Evolutionary conservation across 345 rosid genomes (phyloP).

Genomic region (Sapria himalayana): DNA sequence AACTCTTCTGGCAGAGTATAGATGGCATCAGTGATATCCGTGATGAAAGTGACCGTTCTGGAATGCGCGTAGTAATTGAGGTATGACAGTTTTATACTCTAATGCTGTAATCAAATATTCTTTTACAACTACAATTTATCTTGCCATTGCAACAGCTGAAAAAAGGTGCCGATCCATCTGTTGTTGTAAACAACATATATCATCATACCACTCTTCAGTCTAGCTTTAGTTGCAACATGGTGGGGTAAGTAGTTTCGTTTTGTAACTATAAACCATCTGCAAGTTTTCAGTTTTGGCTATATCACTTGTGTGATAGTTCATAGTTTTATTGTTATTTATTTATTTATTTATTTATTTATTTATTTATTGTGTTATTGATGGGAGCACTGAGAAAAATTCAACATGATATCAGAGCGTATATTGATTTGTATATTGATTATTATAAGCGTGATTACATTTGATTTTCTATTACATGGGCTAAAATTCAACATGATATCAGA

Average conservation of each 20-base stretch:
- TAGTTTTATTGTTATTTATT: too few species aligned
- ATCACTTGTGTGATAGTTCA: too few species aligned
- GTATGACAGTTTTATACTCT: slow-evolving; percentile 19
- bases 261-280: too few species aligned
- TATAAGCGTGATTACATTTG: too few species aligned
- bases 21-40: slow-evolving; percentile 92
- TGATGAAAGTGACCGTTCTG: slow-evolving; percentile 88
- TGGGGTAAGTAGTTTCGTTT: slow-evolving; percentile 37
- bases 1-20: slow-evolving; percentile 55
- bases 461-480: too few species aligned
- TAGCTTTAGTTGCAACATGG: slow-evolving; percentile 94
- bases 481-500: too few species aligned
- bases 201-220: slow-evolving; percentile 87
- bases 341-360: too few species aligned
- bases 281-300: too few species aligned
- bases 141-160: slow-evolving; percentile 34
- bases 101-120: not conserved
- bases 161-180: slow-evolving; percentile 65
- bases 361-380: too few species aligned
- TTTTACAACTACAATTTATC: slow-evolving; percentile 2
- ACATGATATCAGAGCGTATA: too few species aligned
- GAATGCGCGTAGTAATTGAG: slow-evolving; percentile 93
- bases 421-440: too few species aligned
- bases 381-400: too few species aligned
- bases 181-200: slow-evolving; percentile 67